Evolutionary conservation across 148 eudicot species (phyloP).

Genomic region (Limonium bicolor): DNA sequence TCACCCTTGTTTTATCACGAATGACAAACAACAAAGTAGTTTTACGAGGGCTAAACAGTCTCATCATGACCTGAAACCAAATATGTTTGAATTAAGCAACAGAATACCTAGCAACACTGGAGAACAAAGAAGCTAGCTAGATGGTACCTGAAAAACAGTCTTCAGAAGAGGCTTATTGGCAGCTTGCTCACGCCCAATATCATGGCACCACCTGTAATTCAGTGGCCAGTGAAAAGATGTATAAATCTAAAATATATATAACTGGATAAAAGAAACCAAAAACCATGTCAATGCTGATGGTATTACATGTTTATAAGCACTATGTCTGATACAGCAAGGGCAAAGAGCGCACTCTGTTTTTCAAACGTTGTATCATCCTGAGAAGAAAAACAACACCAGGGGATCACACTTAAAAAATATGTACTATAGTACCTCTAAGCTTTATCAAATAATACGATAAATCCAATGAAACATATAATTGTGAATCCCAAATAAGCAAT

Average conservation of each 20-base stretch:
- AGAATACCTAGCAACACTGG: background rate
- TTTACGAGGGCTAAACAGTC: constrained; percentile 33
- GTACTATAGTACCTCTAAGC: too few species aligned
- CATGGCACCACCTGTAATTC: constrained; percentile 47
- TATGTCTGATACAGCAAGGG: constrained; percentile 94
- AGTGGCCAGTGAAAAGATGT: too few species aligned
- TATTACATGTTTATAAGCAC: constrained; percentile 94
- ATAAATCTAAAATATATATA: background rate
- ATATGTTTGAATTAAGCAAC: background rate
- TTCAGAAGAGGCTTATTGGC: constrained; percentile 33
- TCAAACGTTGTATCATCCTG: constrained; percentile 98
- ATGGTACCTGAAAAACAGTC: constrained; percentile 31
- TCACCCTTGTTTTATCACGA: constrained; percentile 39
- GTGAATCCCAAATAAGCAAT: too few species aligned
- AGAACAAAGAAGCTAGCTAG: background rate
- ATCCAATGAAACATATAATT: too few species aligned
- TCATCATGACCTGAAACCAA: constrained; percentile 24
- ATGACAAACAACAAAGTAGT: constrained; percentile 34
- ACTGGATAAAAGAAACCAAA: background rate
- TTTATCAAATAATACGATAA: too few species aligned
- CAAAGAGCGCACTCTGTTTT: constrained; percentile 94
- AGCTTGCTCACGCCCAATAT: constrained; percentile 46
- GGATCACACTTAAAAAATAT: too few species aligned
- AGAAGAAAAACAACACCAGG: constrained; percentile 4
- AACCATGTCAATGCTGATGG: background rate